These are phyloP conservation scores for peach (Prunus persica) DNA, from an alignment of 306 rosid genomes.

Conservation along the genomic window DNA sequence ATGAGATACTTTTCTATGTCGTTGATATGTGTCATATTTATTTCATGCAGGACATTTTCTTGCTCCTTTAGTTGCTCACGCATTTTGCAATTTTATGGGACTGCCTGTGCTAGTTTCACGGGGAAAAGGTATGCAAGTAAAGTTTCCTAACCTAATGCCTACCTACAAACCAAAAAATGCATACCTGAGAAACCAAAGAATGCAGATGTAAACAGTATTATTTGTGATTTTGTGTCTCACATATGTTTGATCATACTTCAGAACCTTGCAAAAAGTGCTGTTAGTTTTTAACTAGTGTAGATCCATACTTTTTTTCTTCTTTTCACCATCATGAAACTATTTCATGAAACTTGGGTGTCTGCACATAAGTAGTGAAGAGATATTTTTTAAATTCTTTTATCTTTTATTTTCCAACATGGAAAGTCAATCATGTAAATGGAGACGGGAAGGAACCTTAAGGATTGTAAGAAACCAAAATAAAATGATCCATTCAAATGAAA, in stretches of 20 bases:
- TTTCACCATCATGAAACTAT: background rate
- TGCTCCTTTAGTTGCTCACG: slow-evolving; percentile 78
- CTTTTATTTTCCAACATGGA: background rate
- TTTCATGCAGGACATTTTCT: slow-evolving; percentile 77
- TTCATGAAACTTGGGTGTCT: background rate
- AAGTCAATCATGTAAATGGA: background rate
- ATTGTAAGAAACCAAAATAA: background rate
- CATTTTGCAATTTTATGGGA: slow-evolving; percentile 90
- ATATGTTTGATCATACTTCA: background rate
- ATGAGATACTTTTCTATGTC: background rate
- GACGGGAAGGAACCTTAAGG: background rate
- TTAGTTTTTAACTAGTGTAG: background rate
- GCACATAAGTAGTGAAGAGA: background rate
- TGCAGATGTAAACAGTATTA: background rate
- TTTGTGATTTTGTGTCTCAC: background rate
- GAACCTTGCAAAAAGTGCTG: background rate
- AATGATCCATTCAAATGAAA: background rate
- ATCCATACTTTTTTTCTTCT: background rate
- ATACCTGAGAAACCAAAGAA: background rate
- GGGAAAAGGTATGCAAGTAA: slow-evolving; percentile 53
- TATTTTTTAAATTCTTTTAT: background rate
- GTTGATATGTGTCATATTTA: background rate
- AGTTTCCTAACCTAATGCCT: slow-evolving; percentile 7
- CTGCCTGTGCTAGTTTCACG: slow-evolving; percentile 59
- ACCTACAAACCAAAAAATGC: background rate